A percentile compares a stretch with the other conserved stretches of the same genome.
Conservation (phyloP, 2,329 filamentous ascomycete species). For the Aureobasidium lini region DNA sequence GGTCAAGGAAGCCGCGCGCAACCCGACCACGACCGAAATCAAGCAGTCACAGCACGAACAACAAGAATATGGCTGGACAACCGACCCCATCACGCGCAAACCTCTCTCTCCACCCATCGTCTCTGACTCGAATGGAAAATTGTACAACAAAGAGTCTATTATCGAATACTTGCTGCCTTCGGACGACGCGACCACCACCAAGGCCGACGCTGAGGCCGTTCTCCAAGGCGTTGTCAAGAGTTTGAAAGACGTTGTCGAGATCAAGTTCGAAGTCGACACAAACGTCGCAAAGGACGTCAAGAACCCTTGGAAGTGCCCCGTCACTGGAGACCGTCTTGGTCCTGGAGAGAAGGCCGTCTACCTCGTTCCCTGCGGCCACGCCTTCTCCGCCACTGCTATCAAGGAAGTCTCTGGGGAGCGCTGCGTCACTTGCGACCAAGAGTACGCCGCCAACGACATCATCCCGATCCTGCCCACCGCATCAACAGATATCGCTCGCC, state of each 20-base stretch:
- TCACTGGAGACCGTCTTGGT: constrained; percentile 80
- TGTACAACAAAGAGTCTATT: constrained; percentile 90
- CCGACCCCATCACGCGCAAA: constrained; percentile 77
- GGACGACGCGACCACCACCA: constrained; percentile 39
- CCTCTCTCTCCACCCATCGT: constrained; percentile 68
- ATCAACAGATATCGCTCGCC: constrained; percentile 60
- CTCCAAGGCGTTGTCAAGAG: constrained; percentile 62
- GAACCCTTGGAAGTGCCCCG: constrained; percentile 66
- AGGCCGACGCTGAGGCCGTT: constrained; percentile 54
- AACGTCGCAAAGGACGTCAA: constrained; percentile 40
- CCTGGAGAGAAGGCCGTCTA: constrained; percentile 67
- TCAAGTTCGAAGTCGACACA: constrained; percentile 60
- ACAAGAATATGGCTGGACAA: constrained; percentile 77
- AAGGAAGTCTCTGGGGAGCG: constrained; percentile 52
- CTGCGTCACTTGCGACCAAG: constrained; percentile 61
- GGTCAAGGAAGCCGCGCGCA: constrained; percentile 83
- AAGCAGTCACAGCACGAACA: constrained; percentile 84
- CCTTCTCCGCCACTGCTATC: constrained; percentile 80
- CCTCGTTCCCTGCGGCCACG: constrained; percentile 89
- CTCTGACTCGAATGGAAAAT: constrained; percentile 71
- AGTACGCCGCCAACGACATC: constrained; percentile 66
- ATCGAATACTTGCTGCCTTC: constrained; percentile 58
- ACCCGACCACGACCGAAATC: constrained; percentile 73
- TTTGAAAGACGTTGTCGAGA: constrained; percentile 77
- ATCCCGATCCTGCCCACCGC: constrained; percentile 72